These are phyloP conservation scores for Scutellaria barbata DNA, from an alignment of 257 asterid species.

Conservation along the genomic window DNA sequence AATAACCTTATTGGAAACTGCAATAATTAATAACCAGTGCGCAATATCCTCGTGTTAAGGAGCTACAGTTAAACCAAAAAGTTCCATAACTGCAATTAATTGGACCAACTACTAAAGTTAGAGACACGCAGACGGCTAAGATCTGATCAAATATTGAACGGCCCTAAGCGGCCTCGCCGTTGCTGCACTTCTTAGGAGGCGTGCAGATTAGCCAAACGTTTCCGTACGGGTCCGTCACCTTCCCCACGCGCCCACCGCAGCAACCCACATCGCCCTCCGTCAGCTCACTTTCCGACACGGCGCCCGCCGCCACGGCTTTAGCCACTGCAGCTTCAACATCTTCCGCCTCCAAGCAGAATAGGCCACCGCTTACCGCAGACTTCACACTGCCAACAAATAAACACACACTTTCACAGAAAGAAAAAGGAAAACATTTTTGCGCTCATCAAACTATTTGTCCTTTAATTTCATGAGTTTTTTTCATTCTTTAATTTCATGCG, in stretches of 20 bases:
- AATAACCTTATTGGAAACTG: no score
- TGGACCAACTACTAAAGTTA: not conserved
- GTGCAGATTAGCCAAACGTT: slow-evolving; percentile 67
- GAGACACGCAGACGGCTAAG: not conserved
- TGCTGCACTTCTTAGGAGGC: slow-evolving; percentile 40
- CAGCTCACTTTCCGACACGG: slow-evolving; percentile 47
- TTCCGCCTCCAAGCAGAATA: slow-evolving; percentile 64
- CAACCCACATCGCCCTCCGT: slow-evolving; percentile 51
- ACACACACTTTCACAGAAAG: not conserved
- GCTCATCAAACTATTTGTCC: not conserved
- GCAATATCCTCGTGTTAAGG: no score
- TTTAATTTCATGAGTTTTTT: no score
- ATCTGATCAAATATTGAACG: slow-evolving; percentile 31
- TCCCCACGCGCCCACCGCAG: slow-evolving; percentile 67
- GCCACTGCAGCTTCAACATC: slow-evolving; percentile 64
- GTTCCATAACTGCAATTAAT: not conserved
- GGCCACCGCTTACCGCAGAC: slow-evolving; percentile 40
- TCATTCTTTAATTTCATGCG: no score
- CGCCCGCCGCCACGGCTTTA: slow-evolving; percentile 71
- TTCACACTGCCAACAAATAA: slow-evolving; percentile 45
- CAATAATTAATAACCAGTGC: no score
- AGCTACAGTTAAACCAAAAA: not conserved
- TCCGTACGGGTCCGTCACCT: slow-evolving; percentile 79
- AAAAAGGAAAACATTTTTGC: not conserved
- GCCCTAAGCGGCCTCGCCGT: slow-evolving; percentile 51